Conservation (phyloP, 305 asterid species). For the Caryopteris hybrid region DNA sequence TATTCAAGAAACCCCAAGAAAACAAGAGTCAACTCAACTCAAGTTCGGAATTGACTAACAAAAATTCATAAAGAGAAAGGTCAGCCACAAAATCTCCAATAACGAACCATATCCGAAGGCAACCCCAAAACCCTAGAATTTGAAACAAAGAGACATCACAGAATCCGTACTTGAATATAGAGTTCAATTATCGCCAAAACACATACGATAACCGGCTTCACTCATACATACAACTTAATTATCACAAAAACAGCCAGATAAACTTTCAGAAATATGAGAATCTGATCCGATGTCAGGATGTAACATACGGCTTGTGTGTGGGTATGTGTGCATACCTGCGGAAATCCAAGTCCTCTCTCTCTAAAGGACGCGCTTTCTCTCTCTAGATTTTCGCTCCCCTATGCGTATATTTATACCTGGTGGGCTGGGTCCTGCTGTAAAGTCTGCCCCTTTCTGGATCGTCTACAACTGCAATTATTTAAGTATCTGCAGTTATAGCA, state of each 20-base stretch:
- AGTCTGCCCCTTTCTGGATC: conserved; percentile 14
- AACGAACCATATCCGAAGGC: not conserved
- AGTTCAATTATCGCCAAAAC: conserved; percentile 11
- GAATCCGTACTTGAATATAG: conserved; percentile 7
- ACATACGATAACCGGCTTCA: not conserved
- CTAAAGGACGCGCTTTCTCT: conserved; percentile 39
- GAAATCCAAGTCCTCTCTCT: conserved; percentile 34
- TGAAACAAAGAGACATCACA: conserved; percentile 11
- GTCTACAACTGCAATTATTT: conserved; percentile 3
- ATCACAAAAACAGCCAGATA: conserved; percentile 6
- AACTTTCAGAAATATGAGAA: not conserved
- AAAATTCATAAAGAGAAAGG: not conserved
- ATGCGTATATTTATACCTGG: conserved; percentile 28
- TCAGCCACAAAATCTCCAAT: not conserved
- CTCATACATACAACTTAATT: conserved; percentile 11
- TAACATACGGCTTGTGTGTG: not conserved
- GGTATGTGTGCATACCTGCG: conserved; percentile 26
- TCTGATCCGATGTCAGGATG: conserved; percentile 7
- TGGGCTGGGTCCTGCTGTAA: conserved; percentile 19
- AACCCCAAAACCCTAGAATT: conserved; percentile 44
- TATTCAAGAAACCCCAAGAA: conserved; percentile 18
- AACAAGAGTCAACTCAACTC: conserved; percentile 34
- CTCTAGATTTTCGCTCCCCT: conserved; percentile 22
- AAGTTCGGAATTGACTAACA: conserved; percentile 18
- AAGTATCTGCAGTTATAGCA: not conserved